Conservation (phyloP, 1,139 yeast genomes). For the Lodderomyces margitis region DNA sequence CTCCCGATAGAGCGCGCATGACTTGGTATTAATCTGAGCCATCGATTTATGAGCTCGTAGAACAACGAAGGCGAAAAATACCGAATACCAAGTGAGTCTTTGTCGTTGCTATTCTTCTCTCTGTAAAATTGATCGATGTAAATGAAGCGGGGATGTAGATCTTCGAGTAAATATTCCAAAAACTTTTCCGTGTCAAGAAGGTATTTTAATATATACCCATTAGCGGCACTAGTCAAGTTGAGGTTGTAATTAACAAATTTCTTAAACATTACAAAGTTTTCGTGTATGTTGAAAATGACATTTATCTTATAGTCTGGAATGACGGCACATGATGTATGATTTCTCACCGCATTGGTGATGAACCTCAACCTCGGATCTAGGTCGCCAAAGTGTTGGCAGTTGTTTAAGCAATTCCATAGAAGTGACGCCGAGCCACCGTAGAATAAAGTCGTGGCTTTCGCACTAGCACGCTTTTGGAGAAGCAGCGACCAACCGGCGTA, state of each 20-base stretch:
- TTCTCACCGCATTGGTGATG: constrained; percentile 25
- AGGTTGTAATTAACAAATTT: constrained; percentile 19
- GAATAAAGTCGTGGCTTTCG: constrained; percentile 32
- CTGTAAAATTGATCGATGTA: constrained; percentile 27
- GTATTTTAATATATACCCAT: constrained; percentile 15
- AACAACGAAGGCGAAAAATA: constrained; percentile 18
- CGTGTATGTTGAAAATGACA: constrained; percentile 26
- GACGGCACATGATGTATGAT: constrained; percentile 24
- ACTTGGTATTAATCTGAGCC: constrained; percentile 39
- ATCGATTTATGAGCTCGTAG: constrained; percentile 16
- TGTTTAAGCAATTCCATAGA: constrained; percentile 26
- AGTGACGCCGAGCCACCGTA: constrained; percentile 37
- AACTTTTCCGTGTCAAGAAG: constrained; percentile 32
- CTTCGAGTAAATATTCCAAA: constrained; percentile 25
- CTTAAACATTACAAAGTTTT: constrained; percentile 25
- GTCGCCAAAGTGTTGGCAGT: constrained; percentile 20
- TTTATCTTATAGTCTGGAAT: constrained; percentile 38
- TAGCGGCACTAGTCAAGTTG: constrained; percentile 14
- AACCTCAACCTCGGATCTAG: constrained; percentile 28
- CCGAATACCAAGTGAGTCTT: constrained; percentile 13
- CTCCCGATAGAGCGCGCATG: constrained; percentile 32
- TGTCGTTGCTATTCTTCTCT: constrained; percentile 8
- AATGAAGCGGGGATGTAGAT: constrained; percentile 27
- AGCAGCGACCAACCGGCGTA: constrained; percentile 39
- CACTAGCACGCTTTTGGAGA: constrained; percentile 33